Percentiles rank a stretch among this genome's conserved stretches.
Conservation (phyloP, 805 yeast species). For the Candida nitratophila region DNA sequence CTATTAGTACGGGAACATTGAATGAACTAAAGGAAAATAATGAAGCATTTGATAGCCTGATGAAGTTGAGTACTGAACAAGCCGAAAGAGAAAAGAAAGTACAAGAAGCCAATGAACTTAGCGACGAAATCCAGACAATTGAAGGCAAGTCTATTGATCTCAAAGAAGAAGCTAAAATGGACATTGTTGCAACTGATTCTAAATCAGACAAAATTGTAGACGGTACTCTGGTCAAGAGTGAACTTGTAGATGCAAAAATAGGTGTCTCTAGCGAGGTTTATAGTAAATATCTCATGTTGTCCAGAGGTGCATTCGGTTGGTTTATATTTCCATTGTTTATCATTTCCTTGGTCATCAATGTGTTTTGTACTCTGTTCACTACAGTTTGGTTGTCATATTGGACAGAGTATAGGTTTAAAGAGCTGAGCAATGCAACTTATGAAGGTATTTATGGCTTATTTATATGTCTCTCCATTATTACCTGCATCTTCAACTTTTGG, state of each 20-base stretch:
- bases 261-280: constrained; percentile 40
- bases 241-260: constrained; percentile 41
- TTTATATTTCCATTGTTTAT: constrained; percentile 18
- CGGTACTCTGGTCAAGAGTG: constrained; percentile 20
- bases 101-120: constrained; percentile 12
- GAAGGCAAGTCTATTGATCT: background rate
- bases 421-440: constrained; percentile 35
- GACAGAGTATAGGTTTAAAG: constrained; percentile 43
- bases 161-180: constrained; percentile 9
- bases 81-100: constrained; percentile 19
- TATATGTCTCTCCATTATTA: constrained; percentile 36
- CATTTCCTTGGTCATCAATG: constrained; percentile 18
- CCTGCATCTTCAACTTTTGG: constrained; percentile 30
- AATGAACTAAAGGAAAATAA: constrained; percentile 39
- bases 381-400: constrained; percentile 72
- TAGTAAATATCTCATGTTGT: constrained; percentile 36
- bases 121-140: constrained; percentile 2
- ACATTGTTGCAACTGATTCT: constrained; percentile 1
- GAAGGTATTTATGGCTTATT: constrained; percentile 50
- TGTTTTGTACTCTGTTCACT: constrained; percentile 42
- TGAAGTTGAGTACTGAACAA: constrained; percentile 34
- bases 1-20: constrained; percentile 47
- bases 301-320: constrained; percentile 36
- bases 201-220: constrained; percentile 12
- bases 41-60: constrained; percentile 36